phyloP scores from a whole-genome alignment of 1,284 basidiomycete genomes.

The Leccinum angustisporum region DNA sequence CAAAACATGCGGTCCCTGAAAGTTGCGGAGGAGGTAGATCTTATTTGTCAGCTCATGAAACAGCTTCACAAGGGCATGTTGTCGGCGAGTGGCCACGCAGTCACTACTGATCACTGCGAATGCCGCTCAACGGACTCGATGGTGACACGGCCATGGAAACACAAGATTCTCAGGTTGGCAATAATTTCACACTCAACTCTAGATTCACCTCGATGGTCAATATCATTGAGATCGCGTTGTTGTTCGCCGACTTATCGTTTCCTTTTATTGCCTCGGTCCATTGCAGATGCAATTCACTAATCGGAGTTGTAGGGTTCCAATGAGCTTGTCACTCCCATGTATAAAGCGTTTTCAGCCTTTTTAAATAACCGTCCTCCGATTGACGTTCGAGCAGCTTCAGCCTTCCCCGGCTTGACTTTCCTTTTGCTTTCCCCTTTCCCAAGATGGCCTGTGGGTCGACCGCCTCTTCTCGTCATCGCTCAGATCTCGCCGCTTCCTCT shows the following conservation, averaged over 20 bases:
- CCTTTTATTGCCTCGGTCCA: conserved; percentile 35
- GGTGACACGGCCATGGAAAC: conserved; percentile 30
- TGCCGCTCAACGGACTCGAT: conserved; percentile 24
- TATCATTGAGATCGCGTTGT: conserved; percentile 26
- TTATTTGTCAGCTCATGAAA: conserved; percentile 31
- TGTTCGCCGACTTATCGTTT: conserved; percentile 26
- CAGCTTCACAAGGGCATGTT: conserved; percentile 27
- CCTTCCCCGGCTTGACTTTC: conserved; percentile 10
- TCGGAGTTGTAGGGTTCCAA: conserved; percentile 33
- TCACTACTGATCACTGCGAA: conserved; percentile 21
- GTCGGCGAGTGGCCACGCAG: conserved; percentile 29
- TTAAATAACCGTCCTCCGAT: conserved; percentile 28
- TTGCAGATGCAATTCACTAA: conserved; percentile 30
- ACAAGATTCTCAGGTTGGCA: conserved; percentile 22
- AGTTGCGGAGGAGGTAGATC: conserved; percentile 25
- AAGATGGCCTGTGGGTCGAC: conserved; percentile 25
- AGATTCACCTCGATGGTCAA: conserved; percentile 31
- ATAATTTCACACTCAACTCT: neutral
- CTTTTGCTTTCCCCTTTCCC: conserved; percentile 1
- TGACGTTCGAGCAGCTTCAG: conserved; percentile 21
- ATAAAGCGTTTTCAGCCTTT: conserved; percentile 30
- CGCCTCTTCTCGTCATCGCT: conserved; percentile 19
- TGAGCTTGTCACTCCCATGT: conserved; percentile 31
- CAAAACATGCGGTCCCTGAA: conserved; percentile 31
- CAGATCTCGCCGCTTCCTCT: conserved; percentile 17